Evolutionary conservation across 1,284 basidiomycete species (phyloP), one percentile per base, ranked within the genome.

Genomic region (Moesziomyces parantarcticus): DNA sequence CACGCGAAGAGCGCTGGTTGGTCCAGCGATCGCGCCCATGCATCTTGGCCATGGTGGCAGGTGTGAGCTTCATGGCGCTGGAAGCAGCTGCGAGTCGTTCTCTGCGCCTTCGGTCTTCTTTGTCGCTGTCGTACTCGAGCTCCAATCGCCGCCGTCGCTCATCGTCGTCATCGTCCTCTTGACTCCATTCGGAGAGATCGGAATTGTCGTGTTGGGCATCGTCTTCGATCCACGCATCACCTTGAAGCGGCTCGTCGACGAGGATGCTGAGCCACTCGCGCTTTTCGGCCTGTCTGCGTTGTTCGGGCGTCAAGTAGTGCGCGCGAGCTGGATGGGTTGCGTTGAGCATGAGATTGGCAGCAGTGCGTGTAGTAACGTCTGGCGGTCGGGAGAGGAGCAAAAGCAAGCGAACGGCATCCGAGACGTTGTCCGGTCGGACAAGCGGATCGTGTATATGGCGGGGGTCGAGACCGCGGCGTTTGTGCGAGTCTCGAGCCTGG

Each of bases 111-210:
- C 54, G 50, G 9, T 58, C 8, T 22, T 61, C 50, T 40, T 61
- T 62, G 29, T 68, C 65, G 47, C 65, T 68, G 29, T 68, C 65
- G 22, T 68, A 68, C 6, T 51, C 65, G n/a, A 58, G 36, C 26
- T 61, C 58, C 1, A 58, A 13, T 13, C 44, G 26, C 9, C 20
- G 18, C 10, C 49, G 46, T 41, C 46, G 46, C 39, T 61, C 65
- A 16, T 68, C 58, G n/a, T 66, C 70, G 5, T 60, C 53, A 21
- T 66, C 60, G 5, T 60, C 53, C 20, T 60, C 60, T 7, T 56
- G 40, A 20, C 64, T 67, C 71, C 71, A 74, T 22, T 61, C 61
- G 20, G 71, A 74, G 14, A 74, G 56, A 10, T 74, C 65, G 6
- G 61, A 69, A 10, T 32, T 43, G 34, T 62, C 40, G 26, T 62